Evolutionary conservation across 2,329 filamentous ascomycete species (phyloP).

Genomic region (Colletotrichum euphorbiae): DNA sequence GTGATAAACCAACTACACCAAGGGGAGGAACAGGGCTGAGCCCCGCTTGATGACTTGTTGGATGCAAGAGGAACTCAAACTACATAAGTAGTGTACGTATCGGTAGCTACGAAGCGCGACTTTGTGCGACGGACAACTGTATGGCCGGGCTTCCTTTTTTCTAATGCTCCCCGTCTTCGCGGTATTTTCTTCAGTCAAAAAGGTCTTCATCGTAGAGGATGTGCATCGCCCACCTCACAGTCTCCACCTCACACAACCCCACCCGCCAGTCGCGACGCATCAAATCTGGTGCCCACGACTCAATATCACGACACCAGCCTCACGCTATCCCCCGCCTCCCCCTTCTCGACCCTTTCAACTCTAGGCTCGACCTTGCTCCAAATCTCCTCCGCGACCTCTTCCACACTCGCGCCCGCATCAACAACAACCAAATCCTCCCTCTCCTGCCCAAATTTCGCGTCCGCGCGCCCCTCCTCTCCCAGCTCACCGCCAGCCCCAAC

Average conservation of each 20-base stretch:
- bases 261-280: no score
- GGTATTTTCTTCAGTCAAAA: no score
- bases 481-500: conserved; percentile 49
- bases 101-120: no score
- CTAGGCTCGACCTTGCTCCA: conserved; percentile 63
- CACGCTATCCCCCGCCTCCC: conserved; percentile 59
- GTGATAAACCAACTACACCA: conserved; percentile 41
- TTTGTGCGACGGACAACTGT: no score
- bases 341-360: conserved; percentile 62
- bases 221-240: no score
- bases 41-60: conserved; percentile 25
- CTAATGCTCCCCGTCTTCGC: no score
- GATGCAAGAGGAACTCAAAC: rapidly evolving
- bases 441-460: conserved; percentile 57
- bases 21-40: conserved; percentile 27
- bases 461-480: conserved; percentile 43
- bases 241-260: no score
- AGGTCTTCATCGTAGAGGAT: no score
- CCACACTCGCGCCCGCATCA: conserved; percentile 65
- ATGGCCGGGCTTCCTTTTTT: no score
- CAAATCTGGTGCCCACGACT: no score
- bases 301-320: conserved; percentile 51
- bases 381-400: conserved; percentile 67
- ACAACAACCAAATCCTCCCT: conserved; percentile 66
- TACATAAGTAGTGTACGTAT: neutral